A percentile compares a stretch with the other conserved stretches of the same genome.
Evolutionary conservation across 129 eudicot genomes (phyloP).

Genomic region (Heracleum sosnowskyi): DNA sequence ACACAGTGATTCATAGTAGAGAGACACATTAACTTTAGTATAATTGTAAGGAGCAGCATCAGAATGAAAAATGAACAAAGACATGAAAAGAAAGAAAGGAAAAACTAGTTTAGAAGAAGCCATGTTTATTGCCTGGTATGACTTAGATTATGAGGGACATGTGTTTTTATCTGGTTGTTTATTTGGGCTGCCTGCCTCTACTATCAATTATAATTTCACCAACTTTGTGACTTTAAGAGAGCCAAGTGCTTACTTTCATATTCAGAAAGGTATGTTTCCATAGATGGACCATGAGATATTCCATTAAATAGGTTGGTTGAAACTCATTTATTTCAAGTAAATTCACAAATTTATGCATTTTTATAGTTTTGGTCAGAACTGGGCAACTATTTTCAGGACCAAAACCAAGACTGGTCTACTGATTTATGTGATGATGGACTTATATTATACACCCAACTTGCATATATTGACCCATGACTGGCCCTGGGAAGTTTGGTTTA

Average conservation of each 20-base stretch:
- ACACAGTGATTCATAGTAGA: constrained; percentile 81
- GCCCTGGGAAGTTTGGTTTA: too few species aligned
- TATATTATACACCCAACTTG: background rate
- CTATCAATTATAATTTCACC: background rate
- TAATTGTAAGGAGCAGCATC: constrained; percentile 18
- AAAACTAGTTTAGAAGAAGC: constrained; percentile 19
- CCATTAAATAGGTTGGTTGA: background rate
- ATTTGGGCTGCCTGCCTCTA: background rate
- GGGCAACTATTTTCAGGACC: background rate
- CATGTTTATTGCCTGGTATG: constrained; percentile 22
- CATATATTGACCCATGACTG: background rate
- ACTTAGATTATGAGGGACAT: background rate
- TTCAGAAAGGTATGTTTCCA: background rate
- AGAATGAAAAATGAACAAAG: constrained; percentile 22
- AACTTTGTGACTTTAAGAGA: background rate
- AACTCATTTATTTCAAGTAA: background rate
- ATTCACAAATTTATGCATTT: background rate
- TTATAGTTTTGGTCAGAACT: background rate
- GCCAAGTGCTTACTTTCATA: background rate
- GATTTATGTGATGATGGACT: too few species aligned
- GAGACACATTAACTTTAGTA: constrained; percentile 46
- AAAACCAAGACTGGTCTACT: background rate
- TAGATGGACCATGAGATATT: background rate
- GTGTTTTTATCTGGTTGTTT: background rate
- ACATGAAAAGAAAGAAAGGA: constrained; percentile 7